Evolutionary conservation across 441 rosid genomes (phyloP), one percentile per base, ranked within the genome.

Genomic region (Raphanus hybrid): DNA sequence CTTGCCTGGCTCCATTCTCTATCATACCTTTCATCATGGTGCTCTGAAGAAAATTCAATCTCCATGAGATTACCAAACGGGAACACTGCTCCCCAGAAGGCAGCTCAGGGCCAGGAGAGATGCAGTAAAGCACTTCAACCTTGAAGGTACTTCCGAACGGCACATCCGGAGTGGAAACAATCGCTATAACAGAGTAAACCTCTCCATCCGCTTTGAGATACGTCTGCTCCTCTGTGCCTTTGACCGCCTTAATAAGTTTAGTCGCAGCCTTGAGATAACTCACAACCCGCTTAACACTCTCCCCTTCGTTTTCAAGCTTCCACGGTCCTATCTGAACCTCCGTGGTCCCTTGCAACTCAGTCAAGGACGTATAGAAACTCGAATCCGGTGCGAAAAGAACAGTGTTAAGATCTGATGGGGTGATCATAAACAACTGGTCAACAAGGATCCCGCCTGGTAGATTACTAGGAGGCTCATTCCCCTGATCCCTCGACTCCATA

Each of bases 1-100:
- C 99, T 77, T 83, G 88, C 26, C 92, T 84, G 50, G 97, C 94
- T 58, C 98, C 99, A 76, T 85, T 90, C 82, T 95, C 98, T 78
- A 93, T 95, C 97, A 95, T 91, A 54, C 97, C 83, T 86, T 81
- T 90, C 96, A 93, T 93, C 94, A 93, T 93, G 35, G 97, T 88
- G 82, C 91, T 90, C 86, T 93, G 98, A 75, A 90, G 74, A 77
- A 93, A 95, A 82, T 93, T 95, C 85, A 87, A 82, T 35, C 96
- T 80, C 99, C 98, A 95, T 0, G 99, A 95, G 73, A 95, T 75
- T 10, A 87, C 90, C 82, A 93, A 81, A 75, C 84, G 87, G 8
- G 97, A 89, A 82, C 88, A 87, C 58, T 84, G 87, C 67, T 89
- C 97, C 63, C 91, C 96, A 9, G 97, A 91, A 67, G 92, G 89